Percentiles rank a stretch among this genome's conserved stretches.
Conservation (phyloP, 2,329 filamentous ascomycete species). For the Hymenoscyphus occultus region DNA sequence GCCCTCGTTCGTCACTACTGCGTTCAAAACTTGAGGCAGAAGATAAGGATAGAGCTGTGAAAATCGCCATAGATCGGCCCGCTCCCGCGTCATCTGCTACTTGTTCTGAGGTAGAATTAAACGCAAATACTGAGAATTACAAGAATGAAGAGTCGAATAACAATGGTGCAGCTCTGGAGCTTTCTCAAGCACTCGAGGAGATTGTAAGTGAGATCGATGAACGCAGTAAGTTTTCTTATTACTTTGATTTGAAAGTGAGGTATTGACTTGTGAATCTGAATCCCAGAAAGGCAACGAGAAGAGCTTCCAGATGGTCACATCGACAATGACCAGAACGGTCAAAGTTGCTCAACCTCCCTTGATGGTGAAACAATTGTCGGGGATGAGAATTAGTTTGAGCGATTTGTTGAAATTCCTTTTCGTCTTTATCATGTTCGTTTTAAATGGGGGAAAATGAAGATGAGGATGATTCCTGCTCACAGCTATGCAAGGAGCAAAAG, state of each 20-base stretch:
- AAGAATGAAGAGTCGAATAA: background rate
- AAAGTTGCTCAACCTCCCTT: background rate
- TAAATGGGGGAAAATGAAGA: background rate
- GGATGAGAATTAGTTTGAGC: background rate
- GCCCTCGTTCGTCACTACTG: background rate
- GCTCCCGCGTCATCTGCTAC: background rate
- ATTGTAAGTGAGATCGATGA: background rate
- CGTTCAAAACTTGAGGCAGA: background rate
- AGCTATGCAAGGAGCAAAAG: background rate
- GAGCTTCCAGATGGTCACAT: background rate
- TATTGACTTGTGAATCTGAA: conserved; percentile 1
- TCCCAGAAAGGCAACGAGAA: background rate
- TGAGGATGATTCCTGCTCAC: background rate
- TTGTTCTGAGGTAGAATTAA: background rate
- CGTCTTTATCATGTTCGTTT: background rate
- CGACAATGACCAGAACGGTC: background rate
- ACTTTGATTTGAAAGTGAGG: background rate
- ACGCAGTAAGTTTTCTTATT: background rate
- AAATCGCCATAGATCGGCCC: background rate
- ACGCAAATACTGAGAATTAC: background rate
- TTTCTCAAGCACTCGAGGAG: background rate
- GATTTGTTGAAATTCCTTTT: background rate
- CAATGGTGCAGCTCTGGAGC: background rate
- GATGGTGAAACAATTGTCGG: background rate
- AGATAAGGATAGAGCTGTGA: background rate